These are phyloP conservation scores for Scutellaria baicalensis DNA, from an alignment of 257 asterid species.

Conservation along the genomic window DNA sequence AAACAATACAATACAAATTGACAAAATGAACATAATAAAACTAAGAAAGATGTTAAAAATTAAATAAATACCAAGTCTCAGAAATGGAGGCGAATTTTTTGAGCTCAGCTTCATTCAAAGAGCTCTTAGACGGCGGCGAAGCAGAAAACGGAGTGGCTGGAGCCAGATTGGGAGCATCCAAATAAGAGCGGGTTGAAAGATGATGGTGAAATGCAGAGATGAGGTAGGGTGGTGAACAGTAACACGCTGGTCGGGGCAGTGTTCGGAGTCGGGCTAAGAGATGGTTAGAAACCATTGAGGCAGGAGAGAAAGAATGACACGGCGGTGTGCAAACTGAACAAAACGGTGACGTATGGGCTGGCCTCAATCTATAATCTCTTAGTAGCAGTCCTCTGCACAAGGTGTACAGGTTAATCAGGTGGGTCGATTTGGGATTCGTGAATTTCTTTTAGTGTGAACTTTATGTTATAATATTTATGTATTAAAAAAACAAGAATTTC, in stretches of 20 bases:
- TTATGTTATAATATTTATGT: too few relatives aligned
- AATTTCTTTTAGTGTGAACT: too few relatives aligned
- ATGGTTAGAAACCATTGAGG: slow-evolving; percentile 45
- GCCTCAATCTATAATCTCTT: too few relatives aligned
- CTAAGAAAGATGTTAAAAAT: background rate
- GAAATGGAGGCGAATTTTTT: slow-evolving; percentile 63
- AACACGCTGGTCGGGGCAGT: slow-evolving; percentile 15
- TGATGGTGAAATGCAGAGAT: background rate
- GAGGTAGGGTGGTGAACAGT: background rate
- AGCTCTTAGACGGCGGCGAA: slow-evolving; percentile 33
- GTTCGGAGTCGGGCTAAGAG: slow-evolving; percentile 31
- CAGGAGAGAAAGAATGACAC: background rate
- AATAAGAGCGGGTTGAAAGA: slow-evolving; percentile 29
- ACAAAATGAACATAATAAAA: background rate
- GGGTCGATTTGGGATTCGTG: too few relatives aligned
- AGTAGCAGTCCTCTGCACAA: too few relatives aligned
- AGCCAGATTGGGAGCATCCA: slow-evolving; percentile 30
- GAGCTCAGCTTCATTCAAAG: slow-evolving; percentile 65
- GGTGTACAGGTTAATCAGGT: too few relatives aligned
- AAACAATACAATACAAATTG: background rate
- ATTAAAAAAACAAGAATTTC: too few relatives aligned
- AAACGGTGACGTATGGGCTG: too few relatives aligned
- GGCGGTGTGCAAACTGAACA: too few relatives aligned
- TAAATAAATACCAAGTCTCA: slow-evolving; percentile 55
- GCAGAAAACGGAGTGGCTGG: slow-evolving; percentile 21